Percentiles rank a stretch among this genome's conserved stretches.
phyloP scores from a whole-genome alignment of 73 alveolate species.

The Durusdinium trenchii region DNA sequence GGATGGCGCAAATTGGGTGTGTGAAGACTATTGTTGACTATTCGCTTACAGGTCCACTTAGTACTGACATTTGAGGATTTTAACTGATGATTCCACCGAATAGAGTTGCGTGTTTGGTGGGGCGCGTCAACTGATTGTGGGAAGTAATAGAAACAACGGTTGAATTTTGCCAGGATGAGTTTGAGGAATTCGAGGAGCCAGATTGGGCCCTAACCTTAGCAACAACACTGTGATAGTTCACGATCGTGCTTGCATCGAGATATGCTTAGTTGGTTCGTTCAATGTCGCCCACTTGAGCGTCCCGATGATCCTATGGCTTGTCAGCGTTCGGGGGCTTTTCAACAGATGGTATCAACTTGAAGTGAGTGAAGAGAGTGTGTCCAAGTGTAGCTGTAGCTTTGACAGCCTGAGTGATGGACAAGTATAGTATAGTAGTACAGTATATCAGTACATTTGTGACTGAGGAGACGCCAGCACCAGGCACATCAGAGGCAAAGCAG shows the following conservation, averaged over 20 bases:
- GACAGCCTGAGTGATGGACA: not conserved
- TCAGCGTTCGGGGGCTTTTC: too few species aligned
- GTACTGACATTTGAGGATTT: not conserved
- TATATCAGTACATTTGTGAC: not conserved
- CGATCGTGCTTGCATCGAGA: not conserved
- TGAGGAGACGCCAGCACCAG: conserved; percentile 92
- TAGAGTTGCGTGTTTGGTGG: too few species aligned
- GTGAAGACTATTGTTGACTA: not conserved
- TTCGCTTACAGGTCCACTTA: not conserved
- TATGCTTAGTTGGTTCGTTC: too few species aligned
- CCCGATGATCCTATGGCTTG: too few species aligned
- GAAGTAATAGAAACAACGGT: not conserved
- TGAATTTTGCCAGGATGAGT: conserved; percentile 45
- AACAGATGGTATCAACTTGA: too few species aligned
- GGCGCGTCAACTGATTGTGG: too few species aligned
- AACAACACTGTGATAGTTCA: not conserved
- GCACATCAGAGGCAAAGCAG: conserved; percentile 81
- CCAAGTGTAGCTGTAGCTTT: too few species aligned
- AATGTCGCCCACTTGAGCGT: too few species aligned
- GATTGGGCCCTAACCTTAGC: conserved; percentile 52
- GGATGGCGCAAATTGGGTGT: not conserved
- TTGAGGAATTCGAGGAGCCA: conserved; percentile 87
- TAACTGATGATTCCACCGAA: not conserved
- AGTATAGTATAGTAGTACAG: not conserved
- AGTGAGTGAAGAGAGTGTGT: too few species aligned